Evolutionary conservation across 768 basidiomycete species (phyloP).

Genomic region (Xerocomellus chrysenteron): DNA sequence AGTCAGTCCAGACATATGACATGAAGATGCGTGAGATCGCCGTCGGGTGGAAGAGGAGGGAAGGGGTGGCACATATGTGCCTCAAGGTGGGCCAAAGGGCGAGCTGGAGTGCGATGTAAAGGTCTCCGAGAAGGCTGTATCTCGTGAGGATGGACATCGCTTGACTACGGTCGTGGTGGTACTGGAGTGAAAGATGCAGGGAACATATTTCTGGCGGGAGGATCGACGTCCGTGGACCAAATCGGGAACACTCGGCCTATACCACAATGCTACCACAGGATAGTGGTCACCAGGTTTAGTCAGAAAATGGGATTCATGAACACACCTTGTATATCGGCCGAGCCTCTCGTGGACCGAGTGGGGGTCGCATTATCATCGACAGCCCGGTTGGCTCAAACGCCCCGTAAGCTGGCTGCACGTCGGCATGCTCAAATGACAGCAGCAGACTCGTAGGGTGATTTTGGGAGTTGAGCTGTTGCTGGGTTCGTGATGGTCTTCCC

Average conservation of each 20-base stretch:
- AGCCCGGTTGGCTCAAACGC: no score
- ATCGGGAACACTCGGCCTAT: not conserved
- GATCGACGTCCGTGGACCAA: not conserved
- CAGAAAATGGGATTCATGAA: not conserved
- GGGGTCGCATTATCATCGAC: no score
- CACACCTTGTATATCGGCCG: no score
- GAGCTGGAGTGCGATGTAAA: constrained; percentile 38
- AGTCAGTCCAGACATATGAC: constrained; percentile 52
- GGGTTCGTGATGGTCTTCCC: no score
- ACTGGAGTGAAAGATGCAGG: not conserved
- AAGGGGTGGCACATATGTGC: constrained; percentile 40
- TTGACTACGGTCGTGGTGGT: constrained; percentile 1
- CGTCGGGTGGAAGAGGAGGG: constrained; percentile 44
- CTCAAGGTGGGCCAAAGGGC: constrained; percentile 48
- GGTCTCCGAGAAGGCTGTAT: constrained; percentile 42
- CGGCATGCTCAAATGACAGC: no score
- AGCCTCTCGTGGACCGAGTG: no score
- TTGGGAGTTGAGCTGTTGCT: no score
- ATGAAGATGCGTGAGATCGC: constrained; percentile 56
- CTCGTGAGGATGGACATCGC: constrained; percentile 17
- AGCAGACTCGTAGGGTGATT: no score
- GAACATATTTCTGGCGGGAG: no score
- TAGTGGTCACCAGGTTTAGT: not conserved
- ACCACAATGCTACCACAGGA: not conserved
- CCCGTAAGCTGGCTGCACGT: no score